Evolutionary conservation across 2,329 filamentous ascomycete species (phyloP), one percentile per base, ranked within the genome.

Genomic region (Aspergillus fumigatus): DNA sequence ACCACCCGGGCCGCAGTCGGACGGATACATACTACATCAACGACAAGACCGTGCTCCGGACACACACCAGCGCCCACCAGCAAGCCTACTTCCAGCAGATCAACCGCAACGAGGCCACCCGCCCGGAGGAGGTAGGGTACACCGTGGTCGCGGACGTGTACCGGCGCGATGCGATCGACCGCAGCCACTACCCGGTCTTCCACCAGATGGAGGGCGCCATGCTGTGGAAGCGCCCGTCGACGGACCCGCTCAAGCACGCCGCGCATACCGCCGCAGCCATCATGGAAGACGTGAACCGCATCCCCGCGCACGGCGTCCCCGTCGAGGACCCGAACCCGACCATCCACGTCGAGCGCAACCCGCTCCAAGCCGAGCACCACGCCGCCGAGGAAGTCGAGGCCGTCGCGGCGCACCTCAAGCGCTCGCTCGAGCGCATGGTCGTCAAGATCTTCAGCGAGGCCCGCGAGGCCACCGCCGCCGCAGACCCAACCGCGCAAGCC

Each of bases 21-120:
- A 93, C 90, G 14, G 94, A 99, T 75, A 97, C 94, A 0, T 99
- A 97, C 80, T 99, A 99, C 74, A 77, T 99, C 69, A 96, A 96
- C 76, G 80, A 87, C 63, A 77, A 84, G 52, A 96, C 89, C 0
- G 86, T 99, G 1, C 79, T 99, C 45, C 84, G 94, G 55, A 99
- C 94, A 0, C 94, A 99, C 73, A 97, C 93, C 2, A 94, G 90
- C 64, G 94, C 94, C 0, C 94, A 99, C 71, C 91, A 99, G 85
- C 89, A 66, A 85, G 94, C 70, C 82, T 89, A 58, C 90, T 97
- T 80, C 80, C 87, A 63, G 80, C 83, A 57, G 85, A 92, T 75
- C 76, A 83, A 68, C 45, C 64, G 66, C 26, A 75, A 76, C 50
- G 71, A 75, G 43, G 59, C 59, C 6, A 65, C 58, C 8, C 66